These are phyloP conservation scores for Sarocladium brachiariae DNA, from an alignment of 2,329 filamentous ascomycete species.

Conservation along the genomic window DNA sequence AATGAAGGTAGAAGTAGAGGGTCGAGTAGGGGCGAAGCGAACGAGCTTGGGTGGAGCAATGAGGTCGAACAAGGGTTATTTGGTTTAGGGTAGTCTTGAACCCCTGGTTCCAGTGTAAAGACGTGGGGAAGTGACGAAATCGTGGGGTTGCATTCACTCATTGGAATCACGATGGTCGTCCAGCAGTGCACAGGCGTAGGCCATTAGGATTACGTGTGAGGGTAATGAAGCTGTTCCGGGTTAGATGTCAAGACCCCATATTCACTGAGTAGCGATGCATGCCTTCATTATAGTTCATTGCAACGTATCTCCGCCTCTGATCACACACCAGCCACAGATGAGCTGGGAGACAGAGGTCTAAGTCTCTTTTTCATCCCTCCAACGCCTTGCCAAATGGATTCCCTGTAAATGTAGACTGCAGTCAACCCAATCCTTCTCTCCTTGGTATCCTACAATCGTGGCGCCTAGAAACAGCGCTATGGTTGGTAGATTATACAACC, in stretches of 20 bases:
- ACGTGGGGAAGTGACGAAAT: background rate
- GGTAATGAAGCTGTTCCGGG: no score
- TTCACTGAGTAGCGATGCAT: background rate
- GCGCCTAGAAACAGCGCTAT: no score
- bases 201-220: no score
- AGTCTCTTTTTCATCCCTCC: background rate
- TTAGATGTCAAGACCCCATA: background rate
- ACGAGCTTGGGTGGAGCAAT: background rate
- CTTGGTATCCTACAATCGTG: slow-evolving; percentile 9
- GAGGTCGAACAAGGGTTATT: background rate
- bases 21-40: background rate
- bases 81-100: background rate
- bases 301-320: background rate
- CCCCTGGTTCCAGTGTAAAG: background rate
- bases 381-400: slow-evolving; percentile 3
- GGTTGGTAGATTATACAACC: no score
- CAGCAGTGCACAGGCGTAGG: no score
- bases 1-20: background rate
- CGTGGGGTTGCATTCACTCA: background rate
- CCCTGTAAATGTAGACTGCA: slow-evolving; percentile 10
- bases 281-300: background rate
- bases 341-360: no score
- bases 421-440: background rate
- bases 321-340: background rate
- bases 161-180: no score